A percentile compares a stretch with the other conserved stretches of the same genome.
phyloP scores from a whole-genome alignment of 495 filamentous ascomycete genomes.

The Parathielavia appendiculata region DNA sequence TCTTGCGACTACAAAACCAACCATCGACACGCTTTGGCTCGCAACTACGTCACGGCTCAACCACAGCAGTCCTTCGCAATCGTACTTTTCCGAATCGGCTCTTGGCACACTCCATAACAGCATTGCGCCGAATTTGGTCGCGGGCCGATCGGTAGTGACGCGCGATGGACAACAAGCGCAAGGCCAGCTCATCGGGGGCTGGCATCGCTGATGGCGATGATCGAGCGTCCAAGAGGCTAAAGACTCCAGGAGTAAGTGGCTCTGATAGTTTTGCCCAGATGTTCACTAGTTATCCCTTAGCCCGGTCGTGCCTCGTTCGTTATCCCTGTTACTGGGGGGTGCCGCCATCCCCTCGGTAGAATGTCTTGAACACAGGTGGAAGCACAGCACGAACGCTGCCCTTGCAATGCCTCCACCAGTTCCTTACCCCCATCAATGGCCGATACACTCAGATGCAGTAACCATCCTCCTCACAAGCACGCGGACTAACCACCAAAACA shows the following conservation, averaged over 20 bases:
- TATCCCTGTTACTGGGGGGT: neutral
- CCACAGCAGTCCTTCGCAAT: conserved; percentile 8
- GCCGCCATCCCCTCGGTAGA: neutral
- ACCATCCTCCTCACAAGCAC: neutral
- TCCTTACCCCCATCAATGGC: neutral
- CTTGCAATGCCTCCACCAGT: neutral
- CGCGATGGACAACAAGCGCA: conserved; percentile 66
- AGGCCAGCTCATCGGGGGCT: conserved; percentile 43
- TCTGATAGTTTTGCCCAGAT: neutral
- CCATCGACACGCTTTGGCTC: conserved; percentile 25
- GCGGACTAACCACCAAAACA: conserved; percentile 21
- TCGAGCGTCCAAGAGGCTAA: conserved; percentile 59
- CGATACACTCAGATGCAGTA: neutral
- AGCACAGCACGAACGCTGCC: neutral
- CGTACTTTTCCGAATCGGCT: neutral
- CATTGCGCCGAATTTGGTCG: neutral
- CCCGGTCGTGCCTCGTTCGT: conserved; percentile 1
- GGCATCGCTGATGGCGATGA: conserved; percentile 45
- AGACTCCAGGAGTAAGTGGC: conserved; percentile 35
- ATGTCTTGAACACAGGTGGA: neutral
- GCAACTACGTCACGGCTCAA: conserved; percentile 19
- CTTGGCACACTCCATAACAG: conserved; percentile 1
- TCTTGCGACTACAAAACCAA: conserved; percentile 4
- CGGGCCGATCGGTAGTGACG: conserved; percentile 7
- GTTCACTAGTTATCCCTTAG: neutral